Evolutionary conservation across 2,329 filamentous ascomycete genomes (phyloP).

Genomic region (Capronia americana): DNA sequence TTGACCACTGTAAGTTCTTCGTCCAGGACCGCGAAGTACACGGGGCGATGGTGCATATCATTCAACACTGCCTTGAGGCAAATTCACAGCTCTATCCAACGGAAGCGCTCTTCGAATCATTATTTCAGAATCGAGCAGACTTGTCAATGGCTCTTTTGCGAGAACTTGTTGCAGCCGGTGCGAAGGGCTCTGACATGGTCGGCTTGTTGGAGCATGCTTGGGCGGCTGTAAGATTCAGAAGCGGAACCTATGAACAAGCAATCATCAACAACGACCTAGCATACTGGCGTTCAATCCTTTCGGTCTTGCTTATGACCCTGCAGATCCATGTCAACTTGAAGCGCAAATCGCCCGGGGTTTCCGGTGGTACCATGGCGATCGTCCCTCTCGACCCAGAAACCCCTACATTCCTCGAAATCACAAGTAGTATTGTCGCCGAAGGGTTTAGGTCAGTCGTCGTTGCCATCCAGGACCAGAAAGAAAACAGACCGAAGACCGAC

Average conservation of each 20-base stretch:
- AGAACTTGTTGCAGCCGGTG: constrained; percentile 68
- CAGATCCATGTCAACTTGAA: constrained; percentile 56
- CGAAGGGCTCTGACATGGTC: constrained; percentile 59
- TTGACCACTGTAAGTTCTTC: constrained; percentile 77
- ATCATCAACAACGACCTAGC: constrained; percentile 63
- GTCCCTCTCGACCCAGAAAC: constrained; percentile 40
- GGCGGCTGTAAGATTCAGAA: constrained; percentile 63
- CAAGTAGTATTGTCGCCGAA: constrained; percentile 77
- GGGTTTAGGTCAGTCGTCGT: constrained; percentile 83
- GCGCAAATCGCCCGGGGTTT: constrained; percentile 44
- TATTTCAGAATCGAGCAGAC: constrained; percentile 77
- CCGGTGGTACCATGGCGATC: constrained; percentile 22
- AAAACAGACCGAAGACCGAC: constrained; percentile 31
- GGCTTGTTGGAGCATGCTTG: constrained; percentile 64
- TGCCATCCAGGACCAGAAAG: constrained; percentile 77
- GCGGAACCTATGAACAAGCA: constrained; percentile 65
- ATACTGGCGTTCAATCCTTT: constrained; percentile 84
- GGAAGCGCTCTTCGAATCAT: constrained; percentile 79
- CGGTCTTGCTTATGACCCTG: constrained; percentile 82
- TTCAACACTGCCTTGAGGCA: constrained; percentile 76
- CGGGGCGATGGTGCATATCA: constrained; percentile 74
- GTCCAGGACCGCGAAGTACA: constrained; percentile 62
- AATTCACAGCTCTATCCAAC: constrained; percentile 76
- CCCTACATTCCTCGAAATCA: constrained; percentile 64
- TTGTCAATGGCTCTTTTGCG: constrained; percentile 84